A percentile compares a stretch with the other conserved stretches of the same genome.
These are phyloP conservation scores for Globisporangium yorkense DNA, from an alignment of 352 stramenopile species.

Conservation along the genomic window DNA sequence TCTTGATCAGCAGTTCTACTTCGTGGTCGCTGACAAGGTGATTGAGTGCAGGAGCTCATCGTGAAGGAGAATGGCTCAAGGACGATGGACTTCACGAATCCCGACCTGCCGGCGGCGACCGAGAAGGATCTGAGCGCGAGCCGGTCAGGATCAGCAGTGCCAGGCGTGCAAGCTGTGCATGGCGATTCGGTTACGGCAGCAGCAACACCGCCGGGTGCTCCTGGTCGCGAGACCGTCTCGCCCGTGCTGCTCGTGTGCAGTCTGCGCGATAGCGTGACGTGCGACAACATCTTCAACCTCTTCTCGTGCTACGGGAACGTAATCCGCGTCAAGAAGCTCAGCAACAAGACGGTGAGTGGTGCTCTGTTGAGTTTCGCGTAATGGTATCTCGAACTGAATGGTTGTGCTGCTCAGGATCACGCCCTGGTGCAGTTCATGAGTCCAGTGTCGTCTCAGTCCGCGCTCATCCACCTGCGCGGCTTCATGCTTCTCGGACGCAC, in stretches of 20 bases:
- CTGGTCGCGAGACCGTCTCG: conserved; percentile 23
- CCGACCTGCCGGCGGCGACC: conserved; percentile 16
- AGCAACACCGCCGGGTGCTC: no score
- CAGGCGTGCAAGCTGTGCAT: neutral
- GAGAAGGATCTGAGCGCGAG: neutral
- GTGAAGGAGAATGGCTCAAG: conserved; percentile 56
- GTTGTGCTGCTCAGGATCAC: conserved; percentile 24
- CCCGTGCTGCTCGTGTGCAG: conserved; percentile 57
- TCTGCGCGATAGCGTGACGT: conserved; percentile 40
- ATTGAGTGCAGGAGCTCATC: conserved; percentile 40
- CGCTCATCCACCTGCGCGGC: conserved; percentile 44
- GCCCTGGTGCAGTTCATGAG: conserved; percentile 54
- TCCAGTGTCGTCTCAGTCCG: conserved; percentile 32
- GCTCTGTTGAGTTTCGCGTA: neutral
- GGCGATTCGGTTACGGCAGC: neutral
- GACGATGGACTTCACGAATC: conserved; percentile 50
- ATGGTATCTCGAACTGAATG: neutral
- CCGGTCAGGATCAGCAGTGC: neutral
- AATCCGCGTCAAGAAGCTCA: conserved; percentile 51
- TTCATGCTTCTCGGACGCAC: conserved; percentile 45
- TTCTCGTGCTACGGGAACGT: conserved; percentile 73
- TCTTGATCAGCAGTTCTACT: neutral
- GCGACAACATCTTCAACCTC: conserved; percentile 61
- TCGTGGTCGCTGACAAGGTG: no score
- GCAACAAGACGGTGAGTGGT: conserved; percentile 27